These are phyloP conservation scores for Leersia perrieri DNA, from an alignment of 176 grass and related monocot species.

Conservation along the genomic window DNA sequence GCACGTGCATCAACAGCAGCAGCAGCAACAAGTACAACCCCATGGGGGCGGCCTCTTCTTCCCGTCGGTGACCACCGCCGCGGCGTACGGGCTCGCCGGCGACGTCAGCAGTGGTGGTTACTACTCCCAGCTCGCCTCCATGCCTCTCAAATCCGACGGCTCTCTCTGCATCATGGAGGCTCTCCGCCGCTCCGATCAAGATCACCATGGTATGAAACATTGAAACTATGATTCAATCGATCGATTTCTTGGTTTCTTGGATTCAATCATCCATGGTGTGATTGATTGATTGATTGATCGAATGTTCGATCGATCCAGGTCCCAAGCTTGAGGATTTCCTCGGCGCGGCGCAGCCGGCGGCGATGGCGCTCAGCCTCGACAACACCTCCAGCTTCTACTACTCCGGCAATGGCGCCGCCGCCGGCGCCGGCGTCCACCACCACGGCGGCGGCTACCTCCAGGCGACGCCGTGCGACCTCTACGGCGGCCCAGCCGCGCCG, in stretches of 20 bases:
- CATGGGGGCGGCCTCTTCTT: conserved; percentile 47
- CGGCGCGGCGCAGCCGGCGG: conserved; percentile 57
- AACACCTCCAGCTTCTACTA: conserved; percentile 69
- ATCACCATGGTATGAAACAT: conserved; percentile 52
- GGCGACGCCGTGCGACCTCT: conserved; percentile 60
- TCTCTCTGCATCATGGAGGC: conserved; percentile 99
- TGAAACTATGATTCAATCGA: no score
- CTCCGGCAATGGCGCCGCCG: conserved; percentile 18
- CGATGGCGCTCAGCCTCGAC: conserved; percentile 90
- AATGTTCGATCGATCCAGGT: conserved; percentile 27
- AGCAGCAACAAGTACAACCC: conserved; percentile 29
- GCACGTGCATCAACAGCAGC: conserved; percentile 42
- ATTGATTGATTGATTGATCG: conserved; percentile 35
- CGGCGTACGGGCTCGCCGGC: conserved; percentile 34
- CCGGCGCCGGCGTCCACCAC: background rate
- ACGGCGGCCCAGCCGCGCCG: background rate
- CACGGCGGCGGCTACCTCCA: conserved; percentile 51
- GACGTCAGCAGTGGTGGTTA: conserved; percentile 33
- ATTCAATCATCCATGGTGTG: no score
- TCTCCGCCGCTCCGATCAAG: conserved; percentile 68
- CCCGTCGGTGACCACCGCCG: conserved; percentile 29
- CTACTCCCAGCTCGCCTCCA: conserved; percentile 94
- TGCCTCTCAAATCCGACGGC: conserved; percentile 94
- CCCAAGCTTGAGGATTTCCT: conserved; percentile 97
- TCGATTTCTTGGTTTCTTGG: no score